Base-by-base conservation (phyloP, 139 green algal genomes). In the Tetraselmis chui region DNA sequence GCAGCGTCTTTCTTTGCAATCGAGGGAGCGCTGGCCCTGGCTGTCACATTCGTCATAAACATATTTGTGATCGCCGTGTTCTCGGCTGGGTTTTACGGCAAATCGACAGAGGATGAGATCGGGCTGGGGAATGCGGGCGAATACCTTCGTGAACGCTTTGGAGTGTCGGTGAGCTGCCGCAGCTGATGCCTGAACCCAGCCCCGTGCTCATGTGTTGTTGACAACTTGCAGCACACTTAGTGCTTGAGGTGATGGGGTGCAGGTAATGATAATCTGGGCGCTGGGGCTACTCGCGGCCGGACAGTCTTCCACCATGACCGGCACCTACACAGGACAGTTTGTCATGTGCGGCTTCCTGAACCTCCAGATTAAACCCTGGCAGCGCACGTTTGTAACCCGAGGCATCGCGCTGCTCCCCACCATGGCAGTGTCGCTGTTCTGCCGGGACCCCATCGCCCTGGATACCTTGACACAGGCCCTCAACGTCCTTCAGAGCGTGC, bases 21-120 rank as follows among this genome's bases (percentile, higher is more conserved):
- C n/a, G n/a, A n/a, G n/a, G n/a, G n/a, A n/a, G n/a, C n/a, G n/a
- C n/a, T n/a, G n/a, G n/a, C n/a, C n/a, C n/a, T n/a, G n/a, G n/a
- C 93, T 79, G 79, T 92, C 24, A 86, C 89, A 0, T 86, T 97
- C 29, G 80, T 93, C 81, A 97, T 98, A 88, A 98, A 98, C 86
- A 87, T 95, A 31, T 93, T 87, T 59, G 92, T 98, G 29, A 88
- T 96, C 18, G 81, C 85, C 32, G 93, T 98, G 22, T 96, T 96
- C 88, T 90, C 92, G 0, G 76, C 81, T 0, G 89, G 90, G 1
- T 95, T 94, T 77, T 91, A 89, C 80, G 84, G 84, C 25, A 80
- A 82, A 27, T 83, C 24, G 58, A 23, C 0, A 59, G 77, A 5
- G 75, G 79, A 85, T 29, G 91, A 94, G 31, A 92, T 96, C 24